Evolutionary conservation across 768 basidiomycete species (phyloP), one percentile per base, ranked within the genome.

Genomic region (Lanmaoa rubissima): DNA sequence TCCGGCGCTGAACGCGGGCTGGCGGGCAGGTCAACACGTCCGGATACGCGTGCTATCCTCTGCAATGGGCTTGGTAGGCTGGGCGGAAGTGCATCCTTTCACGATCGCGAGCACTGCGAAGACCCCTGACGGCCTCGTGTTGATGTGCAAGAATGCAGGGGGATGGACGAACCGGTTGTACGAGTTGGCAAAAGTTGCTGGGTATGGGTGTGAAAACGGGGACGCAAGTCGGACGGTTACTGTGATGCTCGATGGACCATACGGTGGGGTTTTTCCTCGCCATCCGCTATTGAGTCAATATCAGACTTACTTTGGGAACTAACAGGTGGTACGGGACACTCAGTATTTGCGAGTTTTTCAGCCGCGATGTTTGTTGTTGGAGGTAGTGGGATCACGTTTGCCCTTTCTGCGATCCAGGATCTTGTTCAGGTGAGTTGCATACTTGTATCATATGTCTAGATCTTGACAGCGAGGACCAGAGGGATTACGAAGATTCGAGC

Each of bases 21-120:
- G 84, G 84, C 73, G 82, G 31, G 74, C 82, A 0, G 83, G 85
- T 3, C 84, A 86, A 61, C 83, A 86, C 62, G 81, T 86, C 43
- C 78, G 84, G 45, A 57, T 86, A 31, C 72, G 80, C 42, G 71
- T 80, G 0, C 69, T 81, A 2, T 69, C 70, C 11, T 62, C 74
- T n/a, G 73, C 69, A 21, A 74, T 74, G 72, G 74, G 78, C 3
- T 64, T 68, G 66, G 54, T 68, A 12, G 73, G 72, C 17, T 75
- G 77, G 73, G 63, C 73, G 24, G 79, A 82, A 59, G 64, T 62
- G 3, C 84, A 85, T 57, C 82, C 82, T 0, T 84, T 82, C 64
- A 79, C 82, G 5, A 79, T 82, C 45, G 78, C 81, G 11, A 77
- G 66, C 38, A 67, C 78, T 26, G 69, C 77, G 2, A 67, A 69